Conservation (phyloP, 768 basidiomycete genomes). For the Rhodosporidiobolus sp. region DNA sequence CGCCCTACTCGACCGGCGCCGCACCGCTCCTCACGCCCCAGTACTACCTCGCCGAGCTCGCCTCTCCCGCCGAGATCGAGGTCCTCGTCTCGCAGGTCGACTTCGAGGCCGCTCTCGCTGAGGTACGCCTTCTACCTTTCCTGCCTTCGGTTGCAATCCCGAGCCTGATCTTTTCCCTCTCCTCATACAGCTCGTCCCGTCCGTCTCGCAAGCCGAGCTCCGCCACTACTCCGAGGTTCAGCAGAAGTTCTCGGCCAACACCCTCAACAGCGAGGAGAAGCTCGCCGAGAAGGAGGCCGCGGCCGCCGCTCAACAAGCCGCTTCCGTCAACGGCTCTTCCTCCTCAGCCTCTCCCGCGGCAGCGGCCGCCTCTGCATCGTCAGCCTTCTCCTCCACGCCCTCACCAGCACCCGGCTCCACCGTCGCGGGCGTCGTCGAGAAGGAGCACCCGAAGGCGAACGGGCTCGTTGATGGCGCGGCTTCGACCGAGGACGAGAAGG, state of each 20-base stretch:
- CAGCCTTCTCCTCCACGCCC: neutral
- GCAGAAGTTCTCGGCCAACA: constrained; percentile 59
- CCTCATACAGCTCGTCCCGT: constrained; percentile 60
- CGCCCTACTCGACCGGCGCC: constrained; percentile 48
- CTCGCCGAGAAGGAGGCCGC: constrained; percentile 17
- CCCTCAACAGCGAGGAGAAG: constrained; percentile 35
- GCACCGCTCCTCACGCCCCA: constrained; percentile 76
- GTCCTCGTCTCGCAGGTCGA: constrained; percentile 73
- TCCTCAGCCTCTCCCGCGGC: neutral
- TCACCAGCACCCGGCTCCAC: neutral
- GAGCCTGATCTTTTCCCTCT: neutral
- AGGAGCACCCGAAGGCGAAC: neutral
- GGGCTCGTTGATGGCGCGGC: neutral
- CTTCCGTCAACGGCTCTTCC: too few species aligned
- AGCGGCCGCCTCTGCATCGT: neutral
- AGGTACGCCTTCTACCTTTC: constrained; percentile 46
- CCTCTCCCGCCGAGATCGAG: constrained; percentile 63
- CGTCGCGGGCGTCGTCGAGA: neutral
- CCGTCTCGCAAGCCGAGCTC: constrained; percentile 81
- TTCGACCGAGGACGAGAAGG: neutral
- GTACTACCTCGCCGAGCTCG: constrained; percentile 83
- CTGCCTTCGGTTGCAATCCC: too few species aligned
- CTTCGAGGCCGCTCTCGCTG: constrained; percentile 68
- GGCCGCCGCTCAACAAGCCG: too few species aligned
- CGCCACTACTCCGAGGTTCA: constrained; percentile 74